Percentiles rank a stretch among this genome's conserved stretches.
phyloP scores from a whole-genome alignment of 176 grass and related monocot species.

The Neostapfia colusana region DNA sequence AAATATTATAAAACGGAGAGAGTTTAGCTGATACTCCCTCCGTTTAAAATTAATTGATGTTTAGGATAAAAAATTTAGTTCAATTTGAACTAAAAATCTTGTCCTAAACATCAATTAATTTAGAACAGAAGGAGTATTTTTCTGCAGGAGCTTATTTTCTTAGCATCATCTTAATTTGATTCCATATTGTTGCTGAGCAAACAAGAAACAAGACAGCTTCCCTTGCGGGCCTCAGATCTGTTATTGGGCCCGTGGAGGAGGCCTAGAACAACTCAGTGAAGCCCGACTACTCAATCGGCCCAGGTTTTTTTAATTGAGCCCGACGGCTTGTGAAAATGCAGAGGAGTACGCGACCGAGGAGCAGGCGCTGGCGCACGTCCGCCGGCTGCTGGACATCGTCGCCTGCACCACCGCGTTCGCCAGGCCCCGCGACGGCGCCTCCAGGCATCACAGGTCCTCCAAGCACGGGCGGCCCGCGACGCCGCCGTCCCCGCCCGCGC shows the following conservation, averaged over 20 bases:
- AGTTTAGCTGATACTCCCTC: no score
- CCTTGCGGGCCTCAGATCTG: background rate
- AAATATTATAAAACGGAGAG: no score
- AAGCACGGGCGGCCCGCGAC: conserved; percentile 48
- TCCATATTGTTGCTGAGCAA: no score
- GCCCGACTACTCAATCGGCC: background rate
- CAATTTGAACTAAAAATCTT: no score
- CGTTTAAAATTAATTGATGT: no score
- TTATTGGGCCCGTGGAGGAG: background rate
- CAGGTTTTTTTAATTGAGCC: conserved; percentile 3
- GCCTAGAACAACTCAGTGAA: background rate
- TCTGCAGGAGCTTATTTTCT: background rate
- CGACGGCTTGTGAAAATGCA: conserved; percentile 29
- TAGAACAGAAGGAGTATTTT: no score
- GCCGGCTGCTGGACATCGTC: conserved; percentile 84
- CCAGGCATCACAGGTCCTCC: conserved; percentile 45
- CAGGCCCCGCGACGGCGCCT: conserved; percentile 58
- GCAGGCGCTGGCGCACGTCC: conserved; percentile 75
- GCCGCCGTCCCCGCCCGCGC: conserved; percentile 33
- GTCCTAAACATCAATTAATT: no score
- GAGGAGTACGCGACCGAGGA: conserved; percentile 74
- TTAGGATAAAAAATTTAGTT: no score
- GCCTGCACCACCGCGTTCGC: conserved; percentile 84
- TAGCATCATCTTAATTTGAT: no score
- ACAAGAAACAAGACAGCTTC: no score